Percentiles rank a stretch among this genome's conserved stretches.
Evolutionary conservation across 2,329 filamentous ascomycete species (phyloP).

Genomic region (Lecanicillium sp.): DNA sequence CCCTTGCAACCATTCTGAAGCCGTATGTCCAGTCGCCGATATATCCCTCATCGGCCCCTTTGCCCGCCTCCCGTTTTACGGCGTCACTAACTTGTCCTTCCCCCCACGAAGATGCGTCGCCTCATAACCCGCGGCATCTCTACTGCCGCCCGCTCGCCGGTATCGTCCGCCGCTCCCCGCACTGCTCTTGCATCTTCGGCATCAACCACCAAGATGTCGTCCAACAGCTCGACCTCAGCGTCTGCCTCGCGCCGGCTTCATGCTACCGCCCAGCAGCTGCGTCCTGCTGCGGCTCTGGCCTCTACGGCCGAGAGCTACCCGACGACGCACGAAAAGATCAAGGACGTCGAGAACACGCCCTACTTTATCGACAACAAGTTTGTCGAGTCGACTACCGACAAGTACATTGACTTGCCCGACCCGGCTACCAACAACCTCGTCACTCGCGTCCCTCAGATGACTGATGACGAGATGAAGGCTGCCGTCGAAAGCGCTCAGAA

Average conservation of each 20-base stretch:
- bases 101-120: constrained; percentile 8
- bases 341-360: constrained; percentile 60
- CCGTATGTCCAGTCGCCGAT: no score
- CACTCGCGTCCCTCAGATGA: constrained; percentile 75
- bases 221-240: constrained; percentile 21
- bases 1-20: no score
- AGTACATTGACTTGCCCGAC: constrained; percentile 74
- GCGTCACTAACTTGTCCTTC: neutral
- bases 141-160: constrained; percentile 22
- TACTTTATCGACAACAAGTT: constrained; percentile 82
- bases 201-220: constrained; percentile 26
- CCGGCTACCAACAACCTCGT: constrained; percentile 81
- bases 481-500: constrained; percentile 67
- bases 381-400: constrained; percentile 54
- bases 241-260: constrained; percentile 45
- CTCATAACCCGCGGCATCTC: constrained; percentile 10
- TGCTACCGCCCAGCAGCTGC: constrained; percentile 47
- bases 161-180: constrained; percentile 16
- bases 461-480: constrained; percentile 65
- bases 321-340: constrained; percentile 62
- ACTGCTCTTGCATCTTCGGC: constrained; percentile 15
- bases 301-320: constrained; percentile 56
- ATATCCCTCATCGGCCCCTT: no score
- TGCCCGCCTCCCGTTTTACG: neutral
- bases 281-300: constrained; percentile 41